Base-by-base conservation (phyloP, 2,329 filamentous ascomycete species). In the Fusarium redolens region DNA sequence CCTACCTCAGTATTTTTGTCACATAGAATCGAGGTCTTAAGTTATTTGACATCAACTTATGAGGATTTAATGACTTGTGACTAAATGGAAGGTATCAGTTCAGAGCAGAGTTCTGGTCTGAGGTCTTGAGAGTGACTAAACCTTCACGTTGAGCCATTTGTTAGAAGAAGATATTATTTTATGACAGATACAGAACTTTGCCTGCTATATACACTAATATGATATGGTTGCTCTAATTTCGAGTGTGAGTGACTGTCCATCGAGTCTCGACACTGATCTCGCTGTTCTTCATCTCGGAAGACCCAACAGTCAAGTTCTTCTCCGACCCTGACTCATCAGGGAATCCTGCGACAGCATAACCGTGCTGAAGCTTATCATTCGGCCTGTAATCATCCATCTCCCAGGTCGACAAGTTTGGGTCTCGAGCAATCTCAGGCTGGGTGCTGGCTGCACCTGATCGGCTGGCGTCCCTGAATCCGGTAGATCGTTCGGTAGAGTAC, bases 341-440 rank as follows among this genome's bases (percentile, higher is more conserved):
- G 13, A 70, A 61, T 11, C 71, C 71, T 1, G 50, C 30, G 1
- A 77, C 65, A 4, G 31, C 55, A 14, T 67, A 63, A 28, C 70
- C 66, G 7, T 74, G 65, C 25, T 69, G 61, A 7, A 52, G 45
- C 45, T 75, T 77, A 4, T 67, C 61, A 1, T 61, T 30, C 2
- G 70, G 67, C 4, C 64, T 61, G 30, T 75, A 77, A 12, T 76
- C 65, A 3, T 77, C 71, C 73, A 78, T 76, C 67, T 78, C 76
- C 76, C 76, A 78, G 2, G 65, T 68, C 4, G 74, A 66, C 8
- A 70, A 22, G 12, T 68, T 69, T 18, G 71, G 69, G 25, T 67
- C 60, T 8, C 66, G 59, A 10, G 61, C 6, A 10, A 37, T 17
- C 10, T 60, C 54, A 4, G 60, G 45, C 20, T 62, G 60, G n/a